These are phyloP conservation scores for Grosmannia clavigera DNA, from an alignment of 2,329 filamentous ascomycete species.

Conservation along the genomic window DNA sequence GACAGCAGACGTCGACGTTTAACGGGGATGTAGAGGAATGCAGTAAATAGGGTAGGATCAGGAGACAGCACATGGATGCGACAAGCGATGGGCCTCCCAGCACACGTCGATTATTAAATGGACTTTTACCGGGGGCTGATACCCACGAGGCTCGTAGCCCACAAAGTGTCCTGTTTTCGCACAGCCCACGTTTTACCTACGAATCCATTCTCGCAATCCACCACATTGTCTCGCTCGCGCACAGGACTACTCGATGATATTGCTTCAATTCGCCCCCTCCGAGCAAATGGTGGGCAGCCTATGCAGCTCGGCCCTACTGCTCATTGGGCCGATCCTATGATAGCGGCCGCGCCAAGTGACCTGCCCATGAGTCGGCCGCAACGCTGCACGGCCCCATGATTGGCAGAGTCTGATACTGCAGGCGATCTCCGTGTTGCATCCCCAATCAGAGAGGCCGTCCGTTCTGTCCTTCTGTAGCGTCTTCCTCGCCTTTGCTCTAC, in stretches of 20 bases:
- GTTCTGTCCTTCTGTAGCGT: neutral
- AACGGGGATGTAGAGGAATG: too few relatives aligned
- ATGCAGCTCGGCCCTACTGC: conserved; percentile 5
- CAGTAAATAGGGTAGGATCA: too few relatives aligned
- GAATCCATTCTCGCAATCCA: too few relatives aligned
- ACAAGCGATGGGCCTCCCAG: too few relatives aligned
- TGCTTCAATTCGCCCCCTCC: neutral
- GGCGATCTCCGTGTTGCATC: neutral
- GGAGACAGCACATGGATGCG: too few relatives aligned
- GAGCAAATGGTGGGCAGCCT: conserved; percentile 4
- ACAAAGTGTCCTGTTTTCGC: too few relatives aligned
- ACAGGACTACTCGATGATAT: neutral
- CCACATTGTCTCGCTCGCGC: too few relatives aligned
- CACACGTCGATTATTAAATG: too few relatives aligned
- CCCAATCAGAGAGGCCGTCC: neutral
- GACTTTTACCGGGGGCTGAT: too few relatives aligned
- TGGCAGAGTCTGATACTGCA: neutral
- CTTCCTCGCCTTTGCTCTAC: neutral
- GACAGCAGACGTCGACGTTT: too few relatives aligned
- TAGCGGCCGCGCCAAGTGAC: conserved; percentile 2
- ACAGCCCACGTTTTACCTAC: too few relatives aligned
- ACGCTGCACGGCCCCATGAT: conserved; percentile 2
- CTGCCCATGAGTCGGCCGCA: neutral
- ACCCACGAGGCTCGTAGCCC: too few relatives aligned
- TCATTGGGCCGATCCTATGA: conserved; percentile 11